Evolutionary conservation across 495 filamentous ascomycete species (phyloP), one percentile per base, ranked within the genome.

Genomic region (Astrothelium macrocarpum): DNA sequence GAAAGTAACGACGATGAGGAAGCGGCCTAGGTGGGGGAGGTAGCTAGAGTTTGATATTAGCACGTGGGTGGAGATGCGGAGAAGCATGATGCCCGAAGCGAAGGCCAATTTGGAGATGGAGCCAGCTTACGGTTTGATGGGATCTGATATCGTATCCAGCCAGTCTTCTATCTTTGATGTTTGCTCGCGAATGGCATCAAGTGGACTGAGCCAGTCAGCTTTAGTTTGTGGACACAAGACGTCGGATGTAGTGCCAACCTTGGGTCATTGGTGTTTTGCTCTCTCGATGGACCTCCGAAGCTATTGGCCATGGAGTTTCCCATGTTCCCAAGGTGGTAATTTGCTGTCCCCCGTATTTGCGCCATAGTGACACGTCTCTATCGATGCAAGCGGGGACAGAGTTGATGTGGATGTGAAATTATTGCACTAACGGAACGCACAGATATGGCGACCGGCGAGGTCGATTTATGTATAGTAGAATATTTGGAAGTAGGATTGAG

Each of bases 111-210:
- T 16, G 11, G 16, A 26, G 25, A 20, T 39, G 5, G 36, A 20
- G 23, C 3, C 32, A 31, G 90, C 93, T 70, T 86, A 97, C 93
- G 95, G 94, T 79, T 96, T 97, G 67, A 97, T 78, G 18, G 95
- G 94, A 67, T 95, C 94, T 63, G 90, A 85, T 68, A 93, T 58
- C 14, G 87, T 90, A 74, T 98, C 94, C 73, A 98, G 75, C 77
- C 89, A 80, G 73, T 98, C 94, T 78, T 98, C 94, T 67, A 98
- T 95, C 81, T 96, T 97, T 84, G 87, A 95, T 32, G 94, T 97
- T 75, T 97, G 91, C 76, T 90, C 87, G 59, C 94, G 84, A 69
- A 98, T 93, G 53, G 88, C 81, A 74, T 96, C 95, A 58, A 98
- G 84, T 59, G 94, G 89, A 78, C 89, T 56, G 25, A 5, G 10